Percentiles rank a stretch among this genome's conserved stretches.
phyloP scores from a whole-genome alignment of 345 rosid genomes.

The Corchorus capsularis region DNA sequence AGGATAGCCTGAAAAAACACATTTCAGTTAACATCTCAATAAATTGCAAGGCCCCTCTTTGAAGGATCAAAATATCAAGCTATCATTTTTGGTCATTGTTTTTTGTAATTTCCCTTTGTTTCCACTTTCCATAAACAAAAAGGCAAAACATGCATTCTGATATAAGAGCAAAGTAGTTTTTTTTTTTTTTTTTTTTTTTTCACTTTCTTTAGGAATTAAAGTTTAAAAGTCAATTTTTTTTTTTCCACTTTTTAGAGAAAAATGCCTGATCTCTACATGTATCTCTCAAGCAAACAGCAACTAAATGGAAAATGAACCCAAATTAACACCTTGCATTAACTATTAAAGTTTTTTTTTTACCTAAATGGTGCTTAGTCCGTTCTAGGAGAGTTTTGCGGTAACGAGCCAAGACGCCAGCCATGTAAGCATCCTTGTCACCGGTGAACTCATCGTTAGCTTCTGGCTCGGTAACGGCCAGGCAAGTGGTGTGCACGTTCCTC shows the following conservation, averaged over 20 bases:
- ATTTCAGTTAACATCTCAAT: not conserved
- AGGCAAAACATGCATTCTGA: not conserved
- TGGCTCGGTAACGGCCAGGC: slow-evolving; percentile 86
- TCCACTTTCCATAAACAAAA: not conserved
- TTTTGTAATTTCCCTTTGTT: not conserved
- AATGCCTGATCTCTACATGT: not conserved
- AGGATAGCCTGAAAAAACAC: slow-evolving; percentile 74
- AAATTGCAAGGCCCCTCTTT: not conserved
- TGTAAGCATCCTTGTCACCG: slow-evolving; percentile 91
- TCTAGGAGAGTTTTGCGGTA: slow-evolving; percentile 75
- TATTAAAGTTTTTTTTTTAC: slow-evolving; percentile 29
- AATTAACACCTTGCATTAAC: not conserved
- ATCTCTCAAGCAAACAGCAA: not conserved
- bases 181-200: too few relatives aligned
- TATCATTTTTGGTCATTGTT: not conserved
- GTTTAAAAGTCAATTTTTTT: too few relatives aligned
- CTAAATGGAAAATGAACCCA: not conserved
- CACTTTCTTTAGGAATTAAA: too few relatives aligned
- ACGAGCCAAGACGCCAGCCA: slow-evolving; percentile 93
- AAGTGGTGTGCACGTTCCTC: slow-evolving; percentile 75
- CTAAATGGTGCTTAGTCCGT: slow-evolving; percentile 79
- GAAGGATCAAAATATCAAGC: not conserved
- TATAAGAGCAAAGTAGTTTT: too few relatives aligned
- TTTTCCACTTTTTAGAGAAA: not conserved
- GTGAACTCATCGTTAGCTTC: slow-evolving; percentile 84